Conservation (phyloP, 768 basidiomycete genomes). For the Leccinum boreale region DNA sequence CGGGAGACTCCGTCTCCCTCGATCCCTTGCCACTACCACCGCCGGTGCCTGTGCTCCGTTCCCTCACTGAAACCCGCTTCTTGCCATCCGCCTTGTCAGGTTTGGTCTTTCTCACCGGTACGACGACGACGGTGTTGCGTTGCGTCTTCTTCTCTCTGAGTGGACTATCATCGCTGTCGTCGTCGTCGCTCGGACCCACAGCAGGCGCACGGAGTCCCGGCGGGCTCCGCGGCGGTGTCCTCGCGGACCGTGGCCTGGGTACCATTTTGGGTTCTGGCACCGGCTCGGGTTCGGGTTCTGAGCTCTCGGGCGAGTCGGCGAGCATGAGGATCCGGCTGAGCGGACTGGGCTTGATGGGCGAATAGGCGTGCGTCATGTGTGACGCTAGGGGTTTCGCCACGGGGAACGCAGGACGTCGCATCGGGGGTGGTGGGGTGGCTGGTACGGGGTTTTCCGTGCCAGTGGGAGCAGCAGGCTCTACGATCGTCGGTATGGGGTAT, state of each 20-base stretch:
- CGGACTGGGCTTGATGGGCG: conserved; percentile 76
- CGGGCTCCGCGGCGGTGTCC: conserved; percentile 24
- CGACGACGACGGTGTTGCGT: conserved; percentile 25
- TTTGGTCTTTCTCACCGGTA: conserved; percentile 6
- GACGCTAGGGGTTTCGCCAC: conserved; percentile 67
- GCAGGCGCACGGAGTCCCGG: conserved; percentile 6
- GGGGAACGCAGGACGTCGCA: conserved; percentile 48
- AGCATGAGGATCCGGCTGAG: conserved; percentile 77
- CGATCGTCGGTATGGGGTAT: conserved; percentile 18
- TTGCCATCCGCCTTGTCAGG: conserved; percentile 17
- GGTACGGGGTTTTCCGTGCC: conserved; percentile 3
- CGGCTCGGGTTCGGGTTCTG: conserved; percentile 19
- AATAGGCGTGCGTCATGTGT: conserved; percentile 78
- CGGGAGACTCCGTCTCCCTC: conserved; percentile 20
- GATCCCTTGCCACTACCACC: conserved; percentile 25
- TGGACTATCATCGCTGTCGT: conserved; percentile 54
- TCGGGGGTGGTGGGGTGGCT: not conserved
- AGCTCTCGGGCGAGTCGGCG: conserved; percentile 51
- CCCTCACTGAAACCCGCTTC: conserved; percentile 32
- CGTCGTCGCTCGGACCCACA: conserved; percentile 28
- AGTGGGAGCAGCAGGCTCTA: conserved; percentile 16
- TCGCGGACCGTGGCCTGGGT: not conserved
- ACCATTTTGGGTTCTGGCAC: conserved; percentile 20
- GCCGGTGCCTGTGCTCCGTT: conserved; percentile 33
- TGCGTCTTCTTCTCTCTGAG: conserved; percentile 47